Conservation (phyloP, 2,329 filamentous ascomycete genomes). For the Moelleriella libera region DNA sequence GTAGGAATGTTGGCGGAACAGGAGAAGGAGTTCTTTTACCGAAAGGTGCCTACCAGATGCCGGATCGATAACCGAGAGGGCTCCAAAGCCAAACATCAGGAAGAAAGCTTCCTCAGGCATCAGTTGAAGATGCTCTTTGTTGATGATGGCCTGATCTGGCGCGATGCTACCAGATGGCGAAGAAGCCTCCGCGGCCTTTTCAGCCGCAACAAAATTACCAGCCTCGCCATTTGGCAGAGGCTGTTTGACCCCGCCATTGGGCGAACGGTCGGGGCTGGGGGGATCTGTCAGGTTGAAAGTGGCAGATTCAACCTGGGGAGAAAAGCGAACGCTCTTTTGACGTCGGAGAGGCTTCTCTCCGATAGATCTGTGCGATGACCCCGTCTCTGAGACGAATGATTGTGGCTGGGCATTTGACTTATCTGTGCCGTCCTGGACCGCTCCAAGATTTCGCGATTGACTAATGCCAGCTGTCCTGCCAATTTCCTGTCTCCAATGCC, state of each 20-base stretch:
- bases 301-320: conserved; percentile 49
- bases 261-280: conserved; percentile 27
- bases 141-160: conserved; percentile 15
- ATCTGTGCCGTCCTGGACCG: no score
- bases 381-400: neutral
- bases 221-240: neutral
- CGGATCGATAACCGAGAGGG: conserved; percentile 47
- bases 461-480: no score
- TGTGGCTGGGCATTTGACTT: neutral
- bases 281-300: conserved; percentile 41
- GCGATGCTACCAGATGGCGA: neutral
- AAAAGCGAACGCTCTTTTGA: conserved; percentile 57
- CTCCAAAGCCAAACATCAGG: conserved; percentile 66
- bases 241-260: conserved; percentile 8
- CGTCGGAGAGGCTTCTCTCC: conserved; percentile 19
- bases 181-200: neutral
- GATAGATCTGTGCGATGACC: conserved; percentile 4
- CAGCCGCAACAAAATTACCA: neutral
- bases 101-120: conserved; percentile 88
- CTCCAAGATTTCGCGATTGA: no score
- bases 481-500: neutral
- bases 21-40: conserved; percentile 41
- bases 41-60: conserved; percentile 29
- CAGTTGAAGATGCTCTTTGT: conserved; percentile 79
- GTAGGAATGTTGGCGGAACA: conserved; percentile 57